Conservation (phyloP, 2,329 filamentous ascomycete genomes). For the Sordariomycetes sp. region DNA sequence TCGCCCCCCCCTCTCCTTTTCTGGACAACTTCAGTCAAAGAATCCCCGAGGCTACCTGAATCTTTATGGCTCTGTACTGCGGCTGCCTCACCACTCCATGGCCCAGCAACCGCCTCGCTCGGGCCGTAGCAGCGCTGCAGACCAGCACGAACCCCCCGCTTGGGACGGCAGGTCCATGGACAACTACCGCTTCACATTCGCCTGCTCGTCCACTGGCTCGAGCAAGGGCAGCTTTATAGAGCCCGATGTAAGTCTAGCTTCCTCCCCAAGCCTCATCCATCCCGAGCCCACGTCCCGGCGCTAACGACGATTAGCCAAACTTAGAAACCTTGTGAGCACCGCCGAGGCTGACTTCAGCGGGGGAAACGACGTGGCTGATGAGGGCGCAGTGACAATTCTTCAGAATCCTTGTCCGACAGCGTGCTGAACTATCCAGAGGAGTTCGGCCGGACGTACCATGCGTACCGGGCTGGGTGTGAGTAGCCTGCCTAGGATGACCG, state of each 20-base stretch:
- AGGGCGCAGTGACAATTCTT: conserved; percentile 17
- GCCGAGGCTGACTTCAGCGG: no score
- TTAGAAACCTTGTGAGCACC: background rate
- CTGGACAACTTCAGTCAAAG: no score
- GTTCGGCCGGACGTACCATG: conserved; percentile 37
- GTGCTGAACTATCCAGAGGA: conserved; percentile 30
- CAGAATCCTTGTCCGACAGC: conserved; percentile 29
- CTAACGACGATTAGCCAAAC: background rate
- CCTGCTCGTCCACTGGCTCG: conserved; percentile 13
- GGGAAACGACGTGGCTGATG: no score
- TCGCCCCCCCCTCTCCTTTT: no score
- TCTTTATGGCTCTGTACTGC: no score
- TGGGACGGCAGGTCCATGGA: no score
- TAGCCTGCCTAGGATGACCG: conserved; percentile 3
- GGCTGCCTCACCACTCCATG: no score
- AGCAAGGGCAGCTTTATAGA: conserved; percentile 20
- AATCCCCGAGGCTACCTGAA: no score
- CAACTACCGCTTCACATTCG: conserved; percentile 30
- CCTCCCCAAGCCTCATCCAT: background rate
- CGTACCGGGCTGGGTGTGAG: conserved; percentile 36
- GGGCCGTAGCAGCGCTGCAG: no score
- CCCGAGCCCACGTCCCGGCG: no score
- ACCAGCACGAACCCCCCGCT: no score
- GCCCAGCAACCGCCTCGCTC: no score
- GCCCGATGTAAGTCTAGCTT: conserved; percentile 17